Percentiles rank a stretch among this genome's conserved stretches.
Conservation (phyloP, 768 basidiomycete genomes). For the Termitomyces titanicus region DNA sequence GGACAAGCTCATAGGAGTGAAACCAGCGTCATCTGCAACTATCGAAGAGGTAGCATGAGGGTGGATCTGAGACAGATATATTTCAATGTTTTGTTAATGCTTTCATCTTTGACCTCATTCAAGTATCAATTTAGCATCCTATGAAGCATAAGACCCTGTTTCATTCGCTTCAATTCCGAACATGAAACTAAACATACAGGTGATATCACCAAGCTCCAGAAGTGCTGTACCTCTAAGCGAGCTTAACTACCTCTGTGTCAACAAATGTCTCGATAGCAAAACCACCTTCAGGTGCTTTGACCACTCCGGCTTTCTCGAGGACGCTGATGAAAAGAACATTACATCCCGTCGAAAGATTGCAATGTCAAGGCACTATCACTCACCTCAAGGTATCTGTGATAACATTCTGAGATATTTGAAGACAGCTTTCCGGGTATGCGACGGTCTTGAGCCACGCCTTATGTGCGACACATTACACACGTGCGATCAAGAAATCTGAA, state of each 20-base stretch:
- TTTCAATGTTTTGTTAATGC: conserved; percentile 6
- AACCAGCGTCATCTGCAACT: conserved; percentile 2
- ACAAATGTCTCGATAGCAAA: conserved; percentile 59
- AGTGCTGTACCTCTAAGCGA: conserved; percentile 30
- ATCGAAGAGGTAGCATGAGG: conserved; percentile 8
- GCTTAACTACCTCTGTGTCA: conserved; percentile 45
- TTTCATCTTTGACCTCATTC: neutral
- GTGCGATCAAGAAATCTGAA: conserved; percentile 1
- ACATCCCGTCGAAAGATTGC: neutral
- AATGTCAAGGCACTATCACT: conserved; percentile 17
- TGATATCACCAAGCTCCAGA: neutral
- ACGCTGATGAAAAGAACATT: conserved; percentile 38
- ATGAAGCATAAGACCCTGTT: neutral
- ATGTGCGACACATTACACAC: neutral
- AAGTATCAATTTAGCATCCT: neutral
- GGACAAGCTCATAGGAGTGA: neutral
- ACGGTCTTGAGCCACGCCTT: conserved; percentile 85
- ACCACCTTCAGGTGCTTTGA: conserved; percentile 51
- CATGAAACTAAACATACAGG: neutral
- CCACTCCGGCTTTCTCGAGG: conserved; percentile 73
- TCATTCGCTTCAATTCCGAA: neutral
- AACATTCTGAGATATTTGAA: conserved; percentile 58
- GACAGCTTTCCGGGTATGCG: conserved; percentile 65
- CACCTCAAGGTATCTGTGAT: conserved; percentile 70
- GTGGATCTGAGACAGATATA: neutral